A percentile compares a stretch with the other conserved stretches of the same genome.
phyloP scores from a whole-genome alignment of 345 rosid species.

The Tarenaya hassleriana region DNA sequence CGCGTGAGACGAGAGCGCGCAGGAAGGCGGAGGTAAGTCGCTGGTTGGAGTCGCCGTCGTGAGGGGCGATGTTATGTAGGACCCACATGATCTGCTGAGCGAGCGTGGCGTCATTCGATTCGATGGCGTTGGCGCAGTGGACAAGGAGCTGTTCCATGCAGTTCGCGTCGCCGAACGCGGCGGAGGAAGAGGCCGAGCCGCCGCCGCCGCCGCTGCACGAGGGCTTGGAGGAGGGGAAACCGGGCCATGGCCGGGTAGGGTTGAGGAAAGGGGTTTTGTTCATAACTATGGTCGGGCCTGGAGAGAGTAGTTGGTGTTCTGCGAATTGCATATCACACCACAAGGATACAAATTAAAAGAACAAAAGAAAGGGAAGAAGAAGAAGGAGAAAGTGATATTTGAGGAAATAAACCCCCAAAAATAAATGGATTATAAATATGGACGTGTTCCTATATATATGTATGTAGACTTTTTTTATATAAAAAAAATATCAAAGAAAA shows the following conservation, averaged over 20 bases:
- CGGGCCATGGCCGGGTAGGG: conserved; percentile 62
- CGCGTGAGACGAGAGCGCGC: conserved; percentile 73
- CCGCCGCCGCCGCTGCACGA: conserved; percentile 14
- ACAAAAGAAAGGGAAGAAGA: conserved; percentile 5
- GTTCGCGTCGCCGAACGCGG: conserved; percentile 54
- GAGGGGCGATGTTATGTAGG: conserved; percentile 75
- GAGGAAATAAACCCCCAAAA: no score
- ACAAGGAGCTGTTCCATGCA: conserved; percentile 87
- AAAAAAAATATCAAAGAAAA: conserved; percentile 16
- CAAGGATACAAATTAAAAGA: conserved; percentile 11
- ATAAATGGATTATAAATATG: no score
- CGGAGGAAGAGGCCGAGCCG: no score
- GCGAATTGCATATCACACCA: conserved; percentile 54
- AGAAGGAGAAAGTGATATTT: neutral
- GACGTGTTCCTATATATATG: no score
- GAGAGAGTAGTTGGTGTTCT: conserved; percentile 38
- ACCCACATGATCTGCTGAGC: conserved; percentile 92
- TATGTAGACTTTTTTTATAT: neutral
- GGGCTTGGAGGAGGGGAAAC: conserved; percentile 25
- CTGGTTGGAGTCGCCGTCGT: conserved; percentile 84
- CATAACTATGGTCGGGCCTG: conserved; percentile 30
- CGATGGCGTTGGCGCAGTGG: conserved; percentile 87
- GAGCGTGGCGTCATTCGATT: conserved; percentile 67
- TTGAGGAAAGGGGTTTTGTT: conserved; percentile 38
- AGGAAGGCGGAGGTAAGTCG: conserved; percentile 67